Base-by-base conservation (phyloP, 345 rosid genomes). In the Eucalyptus sideroxylon region DNA sequence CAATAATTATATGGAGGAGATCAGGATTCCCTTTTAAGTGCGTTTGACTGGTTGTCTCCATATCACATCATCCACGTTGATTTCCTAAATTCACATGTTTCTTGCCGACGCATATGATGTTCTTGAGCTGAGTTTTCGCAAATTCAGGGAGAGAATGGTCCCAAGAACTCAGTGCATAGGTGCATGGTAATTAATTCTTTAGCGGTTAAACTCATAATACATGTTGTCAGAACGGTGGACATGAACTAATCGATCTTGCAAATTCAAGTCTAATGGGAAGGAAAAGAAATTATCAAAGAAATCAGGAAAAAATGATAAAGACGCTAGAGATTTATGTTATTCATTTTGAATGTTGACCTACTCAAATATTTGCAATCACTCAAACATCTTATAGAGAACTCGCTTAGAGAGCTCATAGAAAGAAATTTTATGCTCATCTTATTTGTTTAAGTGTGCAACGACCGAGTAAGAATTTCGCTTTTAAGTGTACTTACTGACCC, bases 391-490 rank as follows among this genome's bases (percentile, higher is more conserved):
- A 2, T 69, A 17, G 12, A 31, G 2, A 34, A 34, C 37, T 69
- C 4, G 8, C 80, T 31, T 67, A 16, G 21, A 17, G 9, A 69
- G 5, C 24, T 17, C 4, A 34, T 3, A 19, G 11, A 34, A 4
- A 31, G 7, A 72, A 37, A 14, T 30, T 7, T 16, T 10, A 34
- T 11, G 40, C 26, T 72, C 8, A 21, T 37, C 8, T 10, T 37
- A 4, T 37, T 21, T 19, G 45, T 15, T 69, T 37, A 2, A 37
- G 26, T 9, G 7, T 0, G 2, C 8, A 19, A 72, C 1, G 82
- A 37, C 14, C 0, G 1, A 5, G 13, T 34, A 34, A 72, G 44
- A 72, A 34, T 34, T 72, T 9, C 7, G 4, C 26, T 17, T 30
- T 60, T 34, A 31, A 8, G 42, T 72, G 13, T 51, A 72, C 24